Base-by-base conservation (phyloP, 331 rosid genomes). In the Acacia concinna region DNA sequence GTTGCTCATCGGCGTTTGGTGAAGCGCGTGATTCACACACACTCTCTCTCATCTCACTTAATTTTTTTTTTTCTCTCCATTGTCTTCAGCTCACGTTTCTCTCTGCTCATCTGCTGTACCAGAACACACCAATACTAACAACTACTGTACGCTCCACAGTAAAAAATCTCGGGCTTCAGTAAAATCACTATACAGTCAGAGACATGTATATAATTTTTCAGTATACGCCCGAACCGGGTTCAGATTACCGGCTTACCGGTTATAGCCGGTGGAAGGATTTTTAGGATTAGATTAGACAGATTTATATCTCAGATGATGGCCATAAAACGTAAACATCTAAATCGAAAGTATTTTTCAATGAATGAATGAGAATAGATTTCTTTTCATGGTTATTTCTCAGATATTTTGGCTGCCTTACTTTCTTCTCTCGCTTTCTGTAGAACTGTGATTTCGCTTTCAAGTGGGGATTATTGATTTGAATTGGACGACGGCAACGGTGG, bases 201-300 rank as follows among this genome's bases (percentile, higher is more conserved):
- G 4, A 54, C 2, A 6, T 2, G n/a, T n/a, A 6, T 6, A 9
- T n/a, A 21, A 3, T 2, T 25, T 57, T 57, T 52, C 28, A 38
- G 40, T 5, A 14, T 62, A 14, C 43, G 41, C n/a, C 69, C 23
- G n/a, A 20, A 1, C n/a, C 13, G 8, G 81, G 84, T 84, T 41
- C 79, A 74, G 59, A 8, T 75, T 37, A 85, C 84, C 75, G 75
- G 67, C 34, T 69, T 3, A 88, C 94, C 89, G 93, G 94, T 20
- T n/a, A 72, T 30, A 80, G 89, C 86, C 87, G 89, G 94, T 88
- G 80, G 64, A 70, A 20, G 82, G 14, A 66, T 25, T 17, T 31
- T 17, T 9, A 34, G 43, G 62, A 60, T 13, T 28, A 28, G 30
- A 67, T 57, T 17, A 17, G 20, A n/a, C 35, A 20, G 25, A 68